Percentiles rank a stretch among this genome's conserved stretches.
Conservation (phyloP, 2,329 filamentous ascomycete genomes). For the Graphiopsis chlorocephala region DNA sequence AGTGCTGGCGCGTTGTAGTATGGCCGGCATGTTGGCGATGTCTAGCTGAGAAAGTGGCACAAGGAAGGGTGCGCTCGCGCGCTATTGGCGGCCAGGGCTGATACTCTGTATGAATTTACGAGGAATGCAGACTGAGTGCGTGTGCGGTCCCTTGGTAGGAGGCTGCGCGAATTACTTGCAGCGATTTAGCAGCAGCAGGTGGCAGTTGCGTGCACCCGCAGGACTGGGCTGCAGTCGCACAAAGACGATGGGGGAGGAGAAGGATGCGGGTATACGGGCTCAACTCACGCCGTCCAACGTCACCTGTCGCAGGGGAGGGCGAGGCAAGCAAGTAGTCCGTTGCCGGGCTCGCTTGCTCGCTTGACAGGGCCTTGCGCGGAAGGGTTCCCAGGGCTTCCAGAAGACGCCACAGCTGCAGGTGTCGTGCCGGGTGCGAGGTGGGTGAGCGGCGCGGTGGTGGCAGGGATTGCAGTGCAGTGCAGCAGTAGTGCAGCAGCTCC, state of each 20-base stretch:
- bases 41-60: background rate
- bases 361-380: slow-evolving; percentile 6
- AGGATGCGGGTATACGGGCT: slow-evolving; percentile 12
- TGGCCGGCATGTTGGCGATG: slow-evolving; percentile 4
- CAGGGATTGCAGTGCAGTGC: background rate
- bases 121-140: background rate
- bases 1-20: slow-evolving; percentile 11
- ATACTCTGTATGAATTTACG: slow-evolving; percentile 5
- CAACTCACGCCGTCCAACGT: slow-evolving; percentile 9
- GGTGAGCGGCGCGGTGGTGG: slow-evolving; percentile 2
- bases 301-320: slow-evolving; percentile 7
- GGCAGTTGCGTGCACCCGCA: slow-evolving; percentile 6
- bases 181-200: slow-evolving; percentile 1
- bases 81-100: background rate
- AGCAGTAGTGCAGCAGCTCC: background rate
- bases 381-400: slow-evolving; percentile 12
- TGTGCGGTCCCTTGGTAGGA: background rate
- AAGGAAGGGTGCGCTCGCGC: slow-evolving; percentile 1
- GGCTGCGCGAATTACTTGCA: slow-evolving; percentile 13
- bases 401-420: slow-evolving; percentile 11
- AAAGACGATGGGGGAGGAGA: slow-evolving; percentile 9
- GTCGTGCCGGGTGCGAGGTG: background rate
- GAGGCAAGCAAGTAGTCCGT: slow-evolving; percentile 5
- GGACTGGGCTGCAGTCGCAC: slow-evolving; percentile 6
- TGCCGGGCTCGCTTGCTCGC: slow-evolving; percentile 11